A percentile compares a stretch with the other conserved stretches of the same genome.
phyloP scores from a whole-genome alignment of 768 basidiomycete genomes.

The Terana coerulea region DNA sequence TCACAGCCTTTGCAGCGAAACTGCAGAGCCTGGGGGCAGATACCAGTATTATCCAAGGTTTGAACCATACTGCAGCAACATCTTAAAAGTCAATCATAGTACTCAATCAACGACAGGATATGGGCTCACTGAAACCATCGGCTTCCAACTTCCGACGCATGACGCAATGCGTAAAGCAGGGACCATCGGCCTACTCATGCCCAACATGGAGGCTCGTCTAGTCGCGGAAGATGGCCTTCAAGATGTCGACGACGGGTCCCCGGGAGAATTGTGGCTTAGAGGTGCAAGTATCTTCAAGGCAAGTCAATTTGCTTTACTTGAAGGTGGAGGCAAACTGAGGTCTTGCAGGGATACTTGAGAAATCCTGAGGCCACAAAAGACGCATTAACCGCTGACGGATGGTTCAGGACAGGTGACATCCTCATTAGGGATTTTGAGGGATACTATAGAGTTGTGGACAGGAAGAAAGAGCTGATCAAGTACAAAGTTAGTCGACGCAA shows the following conservation, averaged over 20 bases:
- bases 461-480: slow-evolving; percentile 28
- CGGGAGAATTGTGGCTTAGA: slow-evolving; percentile 79
- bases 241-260: slow-evolving; percentile 45
- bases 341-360: slow-evolving; percentile 18
- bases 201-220: slow-evolving; percentile 72
- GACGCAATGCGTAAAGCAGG: slow-evolving; percentile 51
- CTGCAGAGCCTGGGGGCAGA: slow-evolving; percentile 38
- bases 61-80: neutral
- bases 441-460: slow-evolving; percentile 31
- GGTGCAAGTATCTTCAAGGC: slow-evolving; percentile 75
- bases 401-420: slow-evolving; percentile 45
- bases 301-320: neutral
- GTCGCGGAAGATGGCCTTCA: slow-evolving; percentile 60
- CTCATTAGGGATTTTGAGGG: slow-evolving; percentile 67
- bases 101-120: slow-evolving; percentile 42
- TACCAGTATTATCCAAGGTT: slow-evolving; percentile 50
- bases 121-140: slow-evolving; percentile 76
- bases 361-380: slow-evolving; percentile 35
- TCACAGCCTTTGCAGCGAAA: slow-evolving; percentile 41
- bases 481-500: slow-evolving; percentile 26
- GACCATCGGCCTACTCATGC: slow-evolving; percentile 63
- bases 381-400: slow-evolving; percentile 34
- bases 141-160: slow-evolving; percentile 46
- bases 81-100: neutral
- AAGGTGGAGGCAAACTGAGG: slow-evolving; percentile 27